Conservation (phyloP, 75 land plant genomes). For the Pinus albicaulis region DNA sequence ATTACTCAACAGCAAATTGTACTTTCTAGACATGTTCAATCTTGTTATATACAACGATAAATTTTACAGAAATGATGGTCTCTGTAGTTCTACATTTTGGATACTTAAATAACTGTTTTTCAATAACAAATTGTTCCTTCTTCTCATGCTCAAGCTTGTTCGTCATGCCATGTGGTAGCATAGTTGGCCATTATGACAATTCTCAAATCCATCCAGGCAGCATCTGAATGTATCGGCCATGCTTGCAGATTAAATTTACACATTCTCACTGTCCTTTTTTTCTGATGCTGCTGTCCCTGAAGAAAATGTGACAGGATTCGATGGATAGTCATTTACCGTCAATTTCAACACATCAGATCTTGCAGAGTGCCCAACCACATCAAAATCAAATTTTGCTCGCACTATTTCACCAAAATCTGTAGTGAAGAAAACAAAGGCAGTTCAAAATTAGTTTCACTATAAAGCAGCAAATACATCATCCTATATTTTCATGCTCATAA, state of each 20-base stretch:
- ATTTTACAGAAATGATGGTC: neutral
- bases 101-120: neutral
- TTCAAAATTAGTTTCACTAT: neutral
- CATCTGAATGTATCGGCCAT: too few relatives aligned
- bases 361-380: slow-evolving; percentile 95
- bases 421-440: slow-evolving; percentile 7
- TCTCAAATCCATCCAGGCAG: too few relatives aligned
- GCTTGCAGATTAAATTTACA: neutral
- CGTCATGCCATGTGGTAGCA: too few relatives aligned
- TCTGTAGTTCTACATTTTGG: neutral
- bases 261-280: neutral
- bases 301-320: slow-evolving; percentile 62
- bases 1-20: neutral
- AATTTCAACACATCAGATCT: slow-evolving; percentile 87
- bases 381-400: slow-evolving; percentile 89
- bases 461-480: neutral
- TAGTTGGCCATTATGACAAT: too few relatives aligned
- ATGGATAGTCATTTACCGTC: slow-evolving; percentile 61
- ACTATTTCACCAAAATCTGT: slow-evolving; percentile 91
- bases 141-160: neutral
- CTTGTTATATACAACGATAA: neutral
- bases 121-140: neutral
- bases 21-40: neutral
- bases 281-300: slow-evolving; percentile 18
- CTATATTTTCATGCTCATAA: neutral